phyloP scores from a whole-genome alignment of 257 asterid species.

The Solanum paucissectum region DNA sequence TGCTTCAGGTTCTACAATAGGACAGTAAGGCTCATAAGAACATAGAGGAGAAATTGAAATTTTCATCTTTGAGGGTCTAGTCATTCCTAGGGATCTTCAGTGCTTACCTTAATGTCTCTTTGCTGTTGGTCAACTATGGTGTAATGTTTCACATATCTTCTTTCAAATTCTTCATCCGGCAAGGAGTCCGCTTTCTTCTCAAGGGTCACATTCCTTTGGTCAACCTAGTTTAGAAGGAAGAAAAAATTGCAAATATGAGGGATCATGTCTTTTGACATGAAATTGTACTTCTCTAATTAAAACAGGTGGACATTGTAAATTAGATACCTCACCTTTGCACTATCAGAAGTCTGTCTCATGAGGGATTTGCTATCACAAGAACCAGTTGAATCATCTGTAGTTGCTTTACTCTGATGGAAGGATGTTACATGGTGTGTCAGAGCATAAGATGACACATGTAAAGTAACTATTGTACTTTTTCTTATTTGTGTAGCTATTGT shows the following conservation, averaged over 20 bases:
- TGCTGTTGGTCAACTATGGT: constrained; percentile 65
- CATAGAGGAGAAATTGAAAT: background rate
- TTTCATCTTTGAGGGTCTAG: background rate
- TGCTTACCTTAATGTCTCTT: constrained; percentile 52
- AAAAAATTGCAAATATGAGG: background rate
- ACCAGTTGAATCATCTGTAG: constrained; percentile 22
- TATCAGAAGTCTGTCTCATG: constrained; percentile 21
- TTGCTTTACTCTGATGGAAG: constrained; percentile 44
- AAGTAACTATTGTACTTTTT: background rate
- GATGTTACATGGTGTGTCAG: background rate
- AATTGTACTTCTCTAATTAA: background rate
- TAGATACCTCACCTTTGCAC: constrained; percentile 29
- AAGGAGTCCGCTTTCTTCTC: constrained; percentile 23
- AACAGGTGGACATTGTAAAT: background rate
- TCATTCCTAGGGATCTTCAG: background rate
- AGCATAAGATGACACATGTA: background rate
- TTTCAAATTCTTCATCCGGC: constrained; percentile 38
- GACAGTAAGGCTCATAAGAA: background rate
- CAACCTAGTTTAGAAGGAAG: constrained; percentile 22
- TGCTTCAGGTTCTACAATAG: constrained; percentile 57
- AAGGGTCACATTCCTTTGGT: constrained; percentile 16
- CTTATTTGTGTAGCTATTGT: background rate
- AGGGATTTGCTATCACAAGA: constrained; percentile 25
- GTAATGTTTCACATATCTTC: constrained; percentile 39
- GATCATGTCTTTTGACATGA: background rate